These are phyloP conservation scores for Avena insularis DNA, from an alignment of 176 grass and related monocot species.

Conservation along the genomic window DNA sequence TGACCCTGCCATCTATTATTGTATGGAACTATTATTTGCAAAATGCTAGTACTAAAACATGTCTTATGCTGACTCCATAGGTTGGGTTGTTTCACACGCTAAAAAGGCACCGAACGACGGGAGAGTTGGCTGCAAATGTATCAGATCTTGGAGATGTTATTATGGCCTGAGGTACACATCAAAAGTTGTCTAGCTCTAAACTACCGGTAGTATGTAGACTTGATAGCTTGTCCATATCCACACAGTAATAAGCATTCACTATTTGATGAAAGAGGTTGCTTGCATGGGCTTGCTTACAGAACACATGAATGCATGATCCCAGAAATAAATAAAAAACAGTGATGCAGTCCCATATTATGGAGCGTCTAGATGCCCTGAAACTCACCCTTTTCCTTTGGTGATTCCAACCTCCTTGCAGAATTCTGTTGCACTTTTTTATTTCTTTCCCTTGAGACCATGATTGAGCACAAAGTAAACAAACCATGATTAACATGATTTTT, in stretches of 20 bases:
- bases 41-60: background rate
- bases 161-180: background rate
- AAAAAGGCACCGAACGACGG: background rate
- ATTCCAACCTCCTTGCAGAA: background rate
- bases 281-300: background rate
- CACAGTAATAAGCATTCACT: background rate
- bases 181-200: background rate
- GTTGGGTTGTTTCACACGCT: background rate
- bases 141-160: background rate
- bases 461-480: background rate
- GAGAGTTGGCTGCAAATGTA: background rate
- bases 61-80: background rate
- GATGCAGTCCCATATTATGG: background rate
- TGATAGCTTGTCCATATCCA: background rate
- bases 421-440: background rate
- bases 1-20: background rate
- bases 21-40: background rate
- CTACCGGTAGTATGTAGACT: background rate
- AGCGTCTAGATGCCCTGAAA: background rate
- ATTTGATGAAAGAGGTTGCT: constrained; percentile 9
- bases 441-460: background rate
- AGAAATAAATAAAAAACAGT: background rate
- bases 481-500: background rate
- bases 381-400: background rate
- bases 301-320: background rate